A percentile compares a stretch with the other conserved stretches of the same genome.
Evolutionary conservation across 2,329 filamentous ascomycete species (phyloP).

Genomic region (Sclerotinia trifoliorum): DNA sequence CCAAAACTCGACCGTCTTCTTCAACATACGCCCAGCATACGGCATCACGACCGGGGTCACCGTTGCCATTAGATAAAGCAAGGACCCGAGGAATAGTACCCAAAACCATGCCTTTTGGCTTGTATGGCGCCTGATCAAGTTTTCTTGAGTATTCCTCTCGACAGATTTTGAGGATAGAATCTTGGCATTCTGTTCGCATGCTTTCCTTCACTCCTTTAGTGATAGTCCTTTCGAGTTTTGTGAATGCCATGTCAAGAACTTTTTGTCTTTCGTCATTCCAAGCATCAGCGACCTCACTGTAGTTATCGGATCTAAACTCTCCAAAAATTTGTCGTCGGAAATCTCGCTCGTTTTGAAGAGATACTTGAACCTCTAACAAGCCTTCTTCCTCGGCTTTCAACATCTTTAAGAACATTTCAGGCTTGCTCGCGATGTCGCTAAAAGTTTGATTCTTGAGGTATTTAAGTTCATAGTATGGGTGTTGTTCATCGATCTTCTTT

Average conservation of each 20-base stretch:
- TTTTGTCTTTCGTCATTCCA: slow-evolving; percentile 90
- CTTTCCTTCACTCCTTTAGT: slow-evolving; percentile 93
- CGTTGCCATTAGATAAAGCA: slow-evolving; percentile 81
- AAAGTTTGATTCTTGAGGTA: slow-evolving; percentile 91
- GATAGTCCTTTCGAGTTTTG: slow-evolving; percentile 79
- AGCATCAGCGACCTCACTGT: slow-evolving; percentile 88
- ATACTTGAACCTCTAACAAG: slow-evolving; percentile 79
- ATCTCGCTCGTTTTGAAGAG: slow-evolving; percentile 70
- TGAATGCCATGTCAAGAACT: slow-evolving; percentile 76
- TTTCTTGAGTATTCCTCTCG: slow-evolving; percentile 86
- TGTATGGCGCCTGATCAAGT: slow-evolving; percentile 93
- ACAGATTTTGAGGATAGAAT: slow-evolving; percentile 82
- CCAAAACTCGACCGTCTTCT: slow-evolving; percentile 83
- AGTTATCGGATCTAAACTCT: slow-evolving; percentile 92
- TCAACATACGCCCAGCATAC: slow-evolving; percentile 91
- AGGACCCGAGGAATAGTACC: slow-evolving; percentile 87
- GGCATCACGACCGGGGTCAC: slow-evolving; percentile 70
- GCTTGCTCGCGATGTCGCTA: slow-evolving; percentile 73
- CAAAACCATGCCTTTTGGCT: slow-evolving; percentile 86
- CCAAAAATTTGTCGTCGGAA: slow-evolving; percentile 75
- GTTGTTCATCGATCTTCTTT: slow-evolving; percentile 88
- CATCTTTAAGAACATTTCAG: slow-evolving; percentile 94
- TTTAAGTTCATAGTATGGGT: slow-evolving; percentile 97
- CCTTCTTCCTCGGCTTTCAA: slow-evolving; percentile 95
- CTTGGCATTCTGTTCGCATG: slow-evolving; percentile 89